These are phyloP conservation scores for Blyttiomyces sp. DNA, from an alignment of 371 early-diverging fungal genomes.

Conservation along the genomic window DNA sequence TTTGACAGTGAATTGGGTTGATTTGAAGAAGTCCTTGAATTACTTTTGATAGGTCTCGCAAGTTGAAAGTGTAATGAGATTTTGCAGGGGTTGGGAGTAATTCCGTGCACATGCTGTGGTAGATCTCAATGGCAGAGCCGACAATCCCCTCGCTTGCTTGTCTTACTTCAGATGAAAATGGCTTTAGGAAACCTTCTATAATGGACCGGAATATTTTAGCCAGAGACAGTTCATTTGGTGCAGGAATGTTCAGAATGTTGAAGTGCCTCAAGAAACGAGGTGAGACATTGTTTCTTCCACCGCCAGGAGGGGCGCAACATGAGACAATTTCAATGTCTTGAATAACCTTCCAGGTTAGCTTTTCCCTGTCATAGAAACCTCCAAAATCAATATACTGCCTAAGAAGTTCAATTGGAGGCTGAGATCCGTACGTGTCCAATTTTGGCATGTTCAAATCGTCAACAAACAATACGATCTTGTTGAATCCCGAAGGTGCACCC, in stretches of 20 bases:
- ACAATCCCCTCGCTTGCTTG: slow-evolving; percentile 35
- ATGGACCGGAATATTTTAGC: slow-evolving; percentile 45
- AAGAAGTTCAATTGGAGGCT: slow-evolving; percentile 47
- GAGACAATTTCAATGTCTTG: slow-evolving; percentile 44
- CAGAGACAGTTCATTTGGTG: slow-evolving; percentile 37
- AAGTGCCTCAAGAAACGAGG: slow-evolving; percentile 45
- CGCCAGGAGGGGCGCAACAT: slow-evolving; percentile 51
- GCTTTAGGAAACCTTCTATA: slow-evolving; percentile 47
- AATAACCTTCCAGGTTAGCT: slow-evolving; percentile 43
- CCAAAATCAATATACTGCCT: slow-evolving; percentile 46
- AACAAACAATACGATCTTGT: slow-evolving; percentile 46
- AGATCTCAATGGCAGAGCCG: slow-evolving; percentile 41
- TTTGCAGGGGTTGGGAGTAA: slow-evolving; percentile 51
- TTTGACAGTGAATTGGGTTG: slow-evolving; percentile 19
- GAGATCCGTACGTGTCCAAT: slow-evolving; percentile 51
- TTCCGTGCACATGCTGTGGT: slow-evolving; percentile 42
- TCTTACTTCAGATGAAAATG: slow-evolving; percentile 37
- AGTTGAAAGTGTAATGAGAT: slow-evolving; percentile 52
- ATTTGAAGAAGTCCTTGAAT: slow-evolving; percentile 44
- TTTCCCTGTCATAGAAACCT: slow-evolving; percentile 52
- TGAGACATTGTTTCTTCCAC: slow-evolving; percentile 45
- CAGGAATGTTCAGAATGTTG: slow-evolving; percentile 44
- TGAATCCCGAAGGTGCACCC: slow-evolving; percentile 42
- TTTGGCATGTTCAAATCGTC: slow-evolving; percentile 56
- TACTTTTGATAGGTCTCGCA: slow-evolving; percentile 48